Evolutionary conservation across 305 asterid genomes (phyloP).

Genomic region (Fraxinus platypoda): DNA sequence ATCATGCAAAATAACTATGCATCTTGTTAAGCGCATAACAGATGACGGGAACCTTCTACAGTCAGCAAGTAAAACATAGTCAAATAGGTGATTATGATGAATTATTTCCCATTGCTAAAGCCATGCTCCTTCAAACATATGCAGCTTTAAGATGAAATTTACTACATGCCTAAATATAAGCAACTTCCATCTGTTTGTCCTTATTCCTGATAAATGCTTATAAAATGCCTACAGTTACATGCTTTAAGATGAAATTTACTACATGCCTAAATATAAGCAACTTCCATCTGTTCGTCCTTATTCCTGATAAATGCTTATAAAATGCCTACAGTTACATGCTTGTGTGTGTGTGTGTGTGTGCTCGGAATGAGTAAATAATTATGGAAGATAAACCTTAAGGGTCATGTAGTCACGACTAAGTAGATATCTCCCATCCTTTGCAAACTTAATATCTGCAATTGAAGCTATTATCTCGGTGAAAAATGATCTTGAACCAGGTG

Average conservation of each 20-base stretch:
- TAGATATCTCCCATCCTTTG: constrained; percentile 87
- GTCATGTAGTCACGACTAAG: constrained; percentile 99
- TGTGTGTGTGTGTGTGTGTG: too few species aligned
- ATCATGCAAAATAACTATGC: constrained; percentile 11
- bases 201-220: constrained; percentile 7
- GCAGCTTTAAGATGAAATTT: constrained; percentile 11
- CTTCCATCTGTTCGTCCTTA: constrained; percentile 7
- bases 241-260: constrained; percentile 9
- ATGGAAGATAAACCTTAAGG: constrained; percentile 65
- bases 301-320: constrained; percentile 9
- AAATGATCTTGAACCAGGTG: constrained; percentile 96
- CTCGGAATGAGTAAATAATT: constrained; percentile 2
- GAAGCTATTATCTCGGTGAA: constrained; percentile 99
- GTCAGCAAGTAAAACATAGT: background rate
- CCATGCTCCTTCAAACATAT: background rate
- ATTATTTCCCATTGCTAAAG: constrained; percentile 9
- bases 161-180: constrained; percentile 11
- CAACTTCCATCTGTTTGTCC: constrained; percentile 4
- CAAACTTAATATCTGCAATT: constrained; percentile 93
- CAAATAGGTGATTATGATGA: background rate
- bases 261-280: constrained; percentile 14
- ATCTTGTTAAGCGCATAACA: constrained; percentile 13
- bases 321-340: constrained; percentile 15
- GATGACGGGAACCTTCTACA: background rate
- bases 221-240: constrained; percentile 14